Evolutionary conservation across 257 asterid species (phyloP), one percentile per base, ranked within the genome.

Genomic region (Solanum sparsipilum): DNA sequence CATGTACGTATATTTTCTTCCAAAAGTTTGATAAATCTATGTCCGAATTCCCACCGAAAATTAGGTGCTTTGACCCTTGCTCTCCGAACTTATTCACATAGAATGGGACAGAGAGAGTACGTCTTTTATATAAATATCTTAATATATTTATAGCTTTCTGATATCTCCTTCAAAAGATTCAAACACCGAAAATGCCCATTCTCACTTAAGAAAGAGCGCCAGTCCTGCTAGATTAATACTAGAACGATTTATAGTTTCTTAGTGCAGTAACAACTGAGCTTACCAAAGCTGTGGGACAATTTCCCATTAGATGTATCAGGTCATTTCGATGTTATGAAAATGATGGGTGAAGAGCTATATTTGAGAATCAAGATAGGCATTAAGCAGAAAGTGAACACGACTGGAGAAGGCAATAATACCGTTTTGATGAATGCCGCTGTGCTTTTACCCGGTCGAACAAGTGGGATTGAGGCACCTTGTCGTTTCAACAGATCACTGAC

Each of bases 391-490:
- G n/a, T 72, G 20, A 23, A 32, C 13, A 7, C 3, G 29, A 10
- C 12, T 36, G 36, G 44, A 63, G 84, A 85, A 10, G 76, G 71
- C 23, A 78, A 84, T 34, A 32, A 90, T 92, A 96, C 99, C 93
- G 93, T 97, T 89, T 92, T 94, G 92, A 96, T 96, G 83, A 92
- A 94, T 67, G 91, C 91, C 8, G 98, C 98, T 35, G 99, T 96
- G 88, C 98, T 95, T 93, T 95, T 96, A 84, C 98, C 99, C 68
- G 99, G 99, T 11, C 99, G 95, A 81, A 96, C 96, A 74, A 97
- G 98, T 44, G 99, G 98, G 88, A 97, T 95, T 67, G 99, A 96
- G 88, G 99, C 99, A 46, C 99, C 99, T 93, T 97, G 99, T 90
- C 99, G 93, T 93, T 97, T 97, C 91, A 97, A 92, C 93, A 95